A percentile compares a stretch with the other conserved stretches of the same genome.
Conservation (phyloP, 495 filamentous ascomycete species). For the Penicillium canariense region DNA sequence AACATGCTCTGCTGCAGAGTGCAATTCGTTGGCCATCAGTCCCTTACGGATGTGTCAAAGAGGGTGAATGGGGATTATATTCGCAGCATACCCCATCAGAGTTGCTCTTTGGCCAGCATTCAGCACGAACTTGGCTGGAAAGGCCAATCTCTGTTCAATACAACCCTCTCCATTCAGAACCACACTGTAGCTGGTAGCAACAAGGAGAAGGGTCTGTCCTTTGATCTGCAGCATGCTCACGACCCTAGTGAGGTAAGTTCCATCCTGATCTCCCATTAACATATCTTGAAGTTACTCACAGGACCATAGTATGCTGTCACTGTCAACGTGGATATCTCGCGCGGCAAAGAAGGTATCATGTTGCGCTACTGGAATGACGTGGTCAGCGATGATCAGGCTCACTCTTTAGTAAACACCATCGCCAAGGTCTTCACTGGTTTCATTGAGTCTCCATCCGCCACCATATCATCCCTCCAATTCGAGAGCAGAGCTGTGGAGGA, state of each 20-base stretch:
- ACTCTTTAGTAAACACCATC: conserved; percentile 30
- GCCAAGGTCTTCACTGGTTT: conserved; percentile 36
- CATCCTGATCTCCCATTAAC: no score
- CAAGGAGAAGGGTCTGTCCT: conserved; percentile 37
- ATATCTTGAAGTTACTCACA: background rate
- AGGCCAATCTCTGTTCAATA: conserved; percentile 55
- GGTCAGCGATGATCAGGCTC: conserved; percentile 41
- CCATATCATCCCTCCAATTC: conserved; percentile 25
- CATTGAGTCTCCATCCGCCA: conserved; percentile 27
- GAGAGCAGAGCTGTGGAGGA: background rate
- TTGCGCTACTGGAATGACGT: conserved; percentile 49
- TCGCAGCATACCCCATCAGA: conserved; percentile 47
- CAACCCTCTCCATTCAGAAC: conserved; percentile 55
- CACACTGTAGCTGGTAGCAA: conserved; percentile 31
- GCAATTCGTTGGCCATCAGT: conserved; percentile 30
- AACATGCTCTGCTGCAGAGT: conserved; percentile 57
- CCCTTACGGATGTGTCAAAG: conserved; percentile 41
- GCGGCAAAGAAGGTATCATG: conserved; percentile 43
- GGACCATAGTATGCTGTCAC: conserved; percentile 45
- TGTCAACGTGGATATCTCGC: conserved; percentile 46
- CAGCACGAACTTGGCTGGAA: conserved; percentile 54
- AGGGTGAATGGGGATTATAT: conserved; percentile 51
- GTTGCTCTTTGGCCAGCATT: conserved; percentile 52
- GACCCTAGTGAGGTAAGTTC: conserved; percentile 48
- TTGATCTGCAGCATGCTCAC: conserved; percentile 40